phyloP scores from a whole-genome alignment of 106 monocot genomes.

The Phalaenopsis aphrodite region DNA sequence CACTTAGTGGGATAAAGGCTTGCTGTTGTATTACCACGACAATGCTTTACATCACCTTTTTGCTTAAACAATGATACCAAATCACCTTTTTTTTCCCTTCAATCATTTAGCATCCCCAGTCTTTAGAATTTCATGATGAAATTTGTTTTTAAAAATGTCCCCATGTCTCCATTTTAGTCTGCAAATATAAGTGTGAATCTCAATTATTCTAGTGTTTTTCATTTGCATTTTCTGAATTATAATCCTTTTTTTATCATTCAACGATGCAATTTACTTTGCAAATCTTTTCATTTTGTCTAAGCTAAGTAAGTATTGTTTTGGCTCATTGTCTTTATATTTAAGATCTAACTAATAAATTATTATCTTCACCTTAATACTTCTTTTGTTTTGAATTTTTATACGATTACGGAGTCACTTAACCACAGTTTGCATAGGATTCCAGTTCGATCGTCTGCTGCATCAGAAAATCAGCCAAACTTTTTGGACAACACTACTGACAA shows the following conservation, averaged over 20 bases:
- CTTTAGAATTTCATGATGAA: too few relatives aligned
- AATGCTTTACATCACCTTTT: neutral
- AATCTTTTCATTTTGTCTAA: neutral
- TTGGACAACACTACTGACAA: neutral
- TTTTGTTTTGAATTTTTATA: neutral
- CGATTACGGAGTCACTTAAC: slow-evolving; percentile 25
- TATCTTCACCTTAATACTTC: neutral
- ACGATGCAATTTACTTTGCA: neutral
- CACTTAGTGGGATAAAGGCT: too few relatives aligned
- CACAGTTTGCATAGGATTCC: slow-evolving; percentile 68
- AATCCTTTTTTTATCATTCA: neutral
- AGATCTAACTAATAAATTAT: neutral
- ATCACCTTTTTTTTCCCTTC: neutral
- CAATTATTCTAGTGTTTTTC: too few relatives aligned
- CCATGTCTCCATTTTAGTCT: neutral
- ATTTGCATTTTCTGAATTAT: neutral
- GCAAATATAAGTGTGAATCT: too few relatives aligned
- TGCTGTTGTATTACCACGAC: neutral
- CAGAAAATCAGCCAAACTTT: slow-evolving; percentile 11
- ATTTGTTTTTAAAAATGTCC: too few relatives aligned
- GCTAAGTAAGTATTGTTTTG: neutral
- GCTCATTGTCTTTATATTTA: neutral
- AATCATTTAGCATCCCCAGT: too few relatives aligned
- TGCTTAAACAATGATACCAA: neutral
- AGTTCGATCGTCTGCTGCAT: slow-evolving; percentile 27